Base-by-base conservation (phyloP, 768 basidiomycete species). In the Termitomyces sp. region DNA sequence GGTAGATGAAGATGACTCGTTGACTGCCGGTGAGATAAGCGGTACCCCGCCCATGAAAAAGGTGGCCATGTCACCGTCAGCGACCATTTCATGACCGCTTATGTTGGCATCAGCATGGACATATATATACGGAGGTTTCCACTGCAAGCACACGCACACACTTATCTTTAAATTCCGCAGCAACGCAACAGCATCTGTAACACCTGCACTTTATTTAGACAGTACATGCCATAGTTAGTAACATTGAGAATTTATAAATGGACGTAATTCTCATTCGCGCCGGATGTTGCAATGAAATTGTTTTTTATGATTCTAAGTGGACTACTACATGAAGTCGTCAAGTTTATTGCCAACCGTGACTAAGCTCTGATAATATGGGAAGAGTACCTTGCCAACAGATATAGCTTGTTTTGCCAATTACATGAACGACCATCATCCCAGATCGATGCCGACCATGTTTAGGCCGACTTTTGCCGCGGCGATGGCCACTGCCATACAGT, bases 21-120 rank as follows among this genome's bases (percentile, higher is more conserved):
- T 73, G 54, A 45, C 71, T 61, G 61, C 68, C 62, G 67, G 66
- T 63, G 76, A 77, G 63, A 72, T 64, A 52, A 75, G 74, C 53
- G 76, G 76, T 52, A 84, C 81, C 40, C 88, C 88, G 47, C 86
- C 86, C 3, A 65, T 76, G 64, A 91, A 91, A 75, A 89, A 85
- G 68, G 57, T 84, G 51, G 84, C 85, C 25, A 66, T 88, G 61
- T 71, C 75, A 49, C 60, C 65, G 48, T 56, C 59, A 54, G 61
- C 63, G 59, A 60, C 59, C 58, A 30, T 25, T 41, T 50, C 55
- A 55, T 59, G 41, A 59, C n/a, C 19, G 27, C 19, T 35, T 40
- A n/a, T 35, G 23, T 42, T 39, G 41, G 32, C 28, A 55, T 48
- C 34, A 41, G 34, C 59, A 54, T 57, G 58, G 56, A 58, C 54